Percentiles rank a stretch among this genome's conserved stretches.
Evolutionary conservation across 148 eudicot species (phyloP).

Genomic region (Polygonum maritimum): DNA sequence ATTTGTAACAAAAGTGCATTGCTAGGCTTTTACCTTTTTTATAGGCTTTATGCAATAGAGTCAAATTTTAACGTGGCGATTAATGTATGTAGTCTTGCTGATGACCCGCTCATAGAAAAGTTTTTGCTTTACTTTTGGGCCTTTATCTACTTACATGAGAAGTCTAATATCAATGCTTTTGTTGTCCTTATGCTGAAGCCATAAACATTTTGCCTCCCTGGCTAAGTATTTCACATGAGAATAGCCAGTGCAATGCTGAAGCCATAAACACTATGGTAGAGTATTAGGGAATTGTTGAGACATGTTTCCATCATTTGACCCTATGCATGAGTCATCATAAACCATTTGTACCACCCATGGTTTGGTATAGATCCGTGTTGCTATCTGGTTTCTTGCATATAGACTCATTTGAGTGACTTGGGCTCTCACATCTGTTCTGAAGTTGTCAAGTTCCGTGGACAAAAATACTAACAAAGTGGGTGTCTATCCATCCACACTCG

Average conservation of each 20-base stretch:
- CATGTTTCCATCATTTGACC: too few relatives aligned
- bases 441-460: too few relatives aligned
- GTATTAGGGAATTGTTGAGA: too few relatives aligned
- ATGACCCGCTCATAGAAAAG: neutral
- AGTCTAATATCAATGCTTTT: neutral
- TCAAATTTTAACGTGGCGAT: neutral
- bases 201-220: neutral
- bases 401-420: too few relatives aligned
- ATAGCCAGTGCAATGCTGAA: too few relatives aligned
- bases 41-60: neutral
- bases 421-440: too few relatives aligned
- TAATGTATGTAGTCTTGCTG: neutral
- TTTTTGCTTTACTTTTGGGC: neutral
- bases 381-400: too few relatives aligned
- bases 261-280: neutral
- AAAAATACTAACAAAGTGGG: too few relatives aligned
- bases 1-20: slow-evolving; percentile 1
- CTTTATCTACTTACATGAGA: neutral
- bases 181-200: neutral
- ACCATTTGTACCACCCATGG: too few relatives aligned
- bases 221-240: neutral
- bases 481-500: too few relatives aligned
- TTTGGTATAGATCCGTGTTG: too few relatives aligned
- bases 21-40: neutral
- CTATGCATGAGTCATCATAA: too few relatives aligned